phyloP scores from a whole-genome alignment of 371 early-diverging fungal genomes.

The Rhizomucor pusillus region DNA sequence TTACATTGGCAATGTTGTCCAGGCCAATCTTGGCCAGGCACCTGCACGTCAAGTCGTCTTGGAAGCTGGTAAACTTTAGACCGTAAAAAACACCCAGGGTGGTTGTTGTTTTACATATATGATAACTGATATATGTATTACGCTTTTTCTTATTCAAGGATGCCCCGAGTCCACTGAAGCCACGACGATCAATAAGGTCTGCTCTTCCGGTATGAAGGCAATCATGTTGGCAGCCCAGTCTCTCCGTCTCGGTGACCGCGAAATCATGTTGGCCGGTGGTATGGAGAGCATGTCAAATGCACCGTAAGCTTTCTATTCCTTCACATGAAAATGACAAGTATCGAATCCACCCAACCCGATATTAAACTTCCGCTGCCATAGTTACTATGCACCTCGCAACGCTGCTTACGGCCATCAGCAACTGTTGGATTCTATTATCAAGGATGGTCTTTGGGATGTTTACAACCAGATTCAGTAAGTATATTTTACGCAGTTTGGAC shows the following conservation, averaged over 20 bases:
- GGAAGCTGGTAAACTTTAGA: conserved; percentile 48
- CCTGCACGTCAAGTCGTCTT: conserved; percentile 85
- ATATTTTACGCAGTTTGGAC: background rate
- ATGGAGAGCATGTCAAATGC: conserved; percentile 95
- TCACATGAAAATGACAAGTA: conserved; percentile 3
- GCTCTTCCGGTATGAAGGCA: conserved; percentile 93
- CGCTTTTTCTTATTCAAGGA: conserved; percentile 35
- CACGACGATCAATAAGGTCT: conserved; percentile 94
- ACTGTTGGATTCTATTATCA: conserved; percentile 82
- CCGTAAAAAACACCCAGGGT: background rate
- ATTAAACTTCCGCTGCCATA: conserved; percentile 10
- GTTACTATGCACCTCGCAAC: conserved; percentile 66
- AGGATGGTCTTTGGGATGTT: conserved; percentile 95
- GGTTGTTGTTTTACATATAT: no score
- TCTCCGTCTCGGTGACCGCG: conserved; percentile 57
- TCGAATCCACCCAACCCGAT: conserved; percentile 6
- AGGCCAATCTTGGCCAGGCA: conserved; percentile 80
- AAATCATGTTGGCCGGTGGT: conserved; percentile 86
- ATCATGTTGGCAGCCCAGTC: conserved; percentile 73
- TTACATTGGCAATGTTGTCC: conserved; percentile 88
- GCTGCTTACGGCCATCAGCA: conserved; percentile 82
- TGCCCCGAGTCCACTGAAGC: conserved; percentile 77
- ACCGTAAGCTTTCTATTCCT: conserved; percentile 55
- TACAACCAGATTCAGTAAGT: conserved; percentile 80
- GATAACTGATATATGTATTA: background rate